Evolutionary conservation across 2,329 filamentous ascomycete species (phyloP).

Genomic region (Penicillium sp.): DNA sequence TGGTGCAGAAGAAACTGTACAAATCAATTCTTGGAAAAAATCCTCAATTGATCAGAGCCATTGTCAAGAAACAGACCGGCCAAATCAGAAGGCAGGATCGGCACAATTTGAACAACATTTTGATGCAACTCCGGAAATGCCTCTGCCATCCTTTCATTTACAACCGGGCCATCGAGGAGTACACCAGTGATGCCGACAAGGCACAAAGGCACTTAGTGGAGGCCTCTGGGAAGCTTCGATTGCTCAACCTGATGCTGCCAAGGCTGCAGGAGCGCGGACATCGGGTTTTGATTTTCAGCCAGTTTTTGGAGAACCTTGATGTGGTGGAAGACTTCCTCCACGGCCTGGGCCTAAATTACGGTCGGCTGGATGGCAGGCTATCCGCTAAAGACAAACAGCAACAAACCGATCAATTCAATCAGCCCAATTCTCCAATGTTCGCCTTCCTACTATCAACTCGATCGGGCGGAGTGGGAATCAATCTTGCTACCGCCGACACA

Average conservation of each 20-base stretch:
- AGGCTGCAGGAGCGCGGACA: slow-evolving; percentile 83
- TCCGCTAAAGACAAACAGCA: slow-evolving; percentile 85
- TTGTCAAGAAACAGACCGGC: slow-evolving; percentile 67
- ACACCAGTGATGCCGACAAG: slow-evolving; percentile 57
- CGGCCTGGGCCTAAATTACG: slow-evolving; percentile 68
- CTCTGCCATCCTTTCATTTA: slow-evolving; percentile 97
- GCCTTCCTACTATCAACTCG: slow-evolving; percentile 91
- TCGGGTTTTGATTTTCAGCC: slow-evolving; percentile 90
- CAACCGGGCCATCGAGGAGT: slow-evolving; percentile 84
- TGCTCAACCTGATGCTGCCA: slow-evolving; percentile 81
- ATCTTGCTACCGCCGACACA: slow-evolving; percentile 92
- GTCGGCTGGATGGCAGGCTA: slow-evolving; percentile 82
- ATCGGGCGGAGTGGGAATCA: slow-evolving; percentile 95
- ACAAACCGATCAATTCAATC: slow-evolving; percentile 91
- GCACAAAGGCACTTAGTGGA: slow-evolving; percentile 82
- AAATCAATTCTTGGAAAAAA: slow-evolving; percentile 92
- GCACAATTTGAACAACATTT: slow-evolving; percentile 83
- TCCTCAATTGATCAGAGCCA: slow-evolving; percentile 79
- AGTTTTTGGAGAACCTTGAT: slow-evolving; percentile 83
- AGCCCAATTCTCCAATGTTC: slow-evolving; percentile 75
- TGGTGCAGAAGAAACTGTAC: slow-evolving; percentile 89
- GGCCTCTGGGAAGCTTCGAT: slow-evolving; percentile 82
- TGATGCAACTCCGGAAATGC: slow-evolving; percentile 92
- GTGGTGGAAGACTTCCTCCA: slow-evolving; percentile 89
- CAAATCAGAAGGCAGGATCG: slow-evolving; percentile 66